phyloP scores from a whole-genome alignment of 495 filamentous ascomycete species.

The Tuber brumale region DNA sequence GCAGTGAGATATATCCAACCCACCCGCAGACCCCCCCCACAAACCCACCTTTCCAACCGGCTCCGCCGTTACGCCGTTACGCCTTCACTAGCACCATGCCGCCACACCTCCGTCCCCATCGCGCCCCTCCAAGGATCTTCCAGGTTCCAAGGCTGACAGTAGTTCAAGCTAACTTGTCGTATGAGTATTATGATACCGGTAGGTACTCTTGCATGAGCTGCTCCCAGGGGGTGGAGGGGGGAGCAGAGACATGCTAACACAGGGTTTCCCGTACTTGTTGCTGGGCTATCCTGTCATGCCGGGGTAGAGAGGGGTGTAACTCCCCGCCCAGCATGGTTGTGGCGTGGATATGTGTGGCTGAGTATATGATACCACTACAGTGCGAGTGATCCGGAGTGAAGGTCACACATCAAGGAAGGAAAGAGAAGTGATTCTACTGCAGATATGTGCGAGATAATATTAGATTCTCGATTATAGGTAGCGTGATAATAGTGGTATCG shows the following conservation, averaged over 20 bases:
- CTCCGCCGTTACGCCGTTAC: neutral
- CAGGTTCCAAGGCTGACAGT: neutral
- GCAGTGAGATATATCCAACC: neutral
- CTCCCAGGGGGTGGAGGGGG: neutral
- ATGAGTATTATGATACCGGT: neutral
- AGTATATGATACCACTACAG: neutral
- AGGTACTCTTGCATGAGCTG: neutral
- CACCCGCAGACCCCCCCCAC: neutral
- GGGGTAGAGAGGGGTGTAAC: neutral
- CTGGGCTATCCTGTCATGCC: neutral
- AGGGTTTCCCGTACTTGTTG: neutral
- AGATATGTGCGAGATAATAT: neutral
- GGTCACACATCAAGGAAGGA: neutral
- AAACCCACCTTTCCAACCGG: neutral
- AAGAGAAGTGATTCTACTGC: neutral
- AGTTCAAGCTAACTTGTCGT: neutral
- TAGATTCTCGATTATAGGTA: neutral
- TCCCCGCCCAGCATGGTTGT: neutral
- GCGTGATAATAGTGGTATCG: neutral
- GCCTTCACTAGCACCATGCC: neutral
- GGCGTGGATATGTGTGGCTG: neutral
- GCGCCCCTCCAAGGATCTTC: neutral
- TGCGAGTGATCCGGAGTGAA: neutral
- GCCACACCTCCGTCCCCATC: neutral
- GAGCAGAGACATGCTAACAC: neutral